These are phyloP conservation scores for Colletotrichum agaves DNA, from an alignment of 2,329 filamentous ascomycete genomes.

Conservation along the genomic window DNA sequence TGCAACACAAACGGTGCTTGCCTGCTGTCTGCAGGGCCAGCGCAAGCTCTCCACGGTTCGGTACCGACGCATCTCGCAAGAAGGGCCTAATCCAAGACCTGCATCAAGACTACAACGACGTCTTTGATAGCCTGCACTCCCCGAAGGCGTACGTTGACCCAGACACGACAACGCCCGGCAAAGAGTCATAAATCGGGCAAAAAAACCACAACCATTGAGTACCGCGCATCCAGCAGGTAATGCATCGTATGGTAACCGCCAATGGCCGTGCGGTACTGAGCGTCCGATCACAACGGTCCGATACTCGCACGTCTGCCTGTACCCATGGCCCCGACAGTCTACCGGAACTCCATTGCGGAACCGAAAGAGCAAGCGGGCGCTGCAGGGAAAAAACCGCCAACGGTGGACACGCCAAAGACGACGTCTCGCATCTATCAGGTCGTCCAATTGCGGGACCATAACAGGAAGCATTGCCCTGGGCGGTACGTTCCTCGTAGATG, in stretches of 20 bases:
- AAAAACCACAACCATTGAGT: not conserved
- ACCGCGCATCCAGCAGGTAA: not conserved
- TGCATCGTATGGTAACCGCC: not conserved
- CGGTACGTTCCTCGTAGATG: not conserved
- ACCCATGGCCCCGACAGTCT: slow-evolving; percentile 11
- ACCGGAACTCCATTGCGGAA: slow-evolving; percentile 20
- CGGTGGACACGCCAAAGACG: not conserved
- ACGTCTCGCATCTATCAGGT: slow-evolving; percentile 1
- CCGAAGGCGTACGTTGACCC: slow-evolving; percentile 10
- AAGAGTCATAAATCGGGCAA: slow-evolving; percentile 11
- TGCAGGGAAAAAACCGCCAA: slow-evolving; percentile 9
- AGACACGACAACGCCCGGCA: slow-evolving; percentile 17
- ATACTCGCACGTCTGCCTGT: slow-evolving; percentile 8
- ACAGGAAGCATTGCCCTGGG: slow-evolving; percentile 9
- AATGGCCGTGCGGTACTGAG: slow-evolving; percentile 7
- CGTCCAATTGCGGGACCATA: slow-evolving; percentile 5
- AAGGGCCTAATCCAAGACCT: slow-evolving; percentile 35
- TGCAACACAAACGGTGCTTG: slow-evolving; percentile 15
- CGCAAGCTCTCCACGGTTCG: slow-evolving; percentile 23
- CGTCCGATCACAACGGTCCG: slow-evolving; percentile 21
- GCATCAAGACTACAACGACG: not conserved
- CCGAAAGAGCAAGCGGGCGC: slow-evolving; percentile 8
- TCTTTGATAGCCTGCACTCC: slow-evolving; percentile 15
- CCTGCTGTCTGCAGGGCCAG: slow-evolving; percentile 29
- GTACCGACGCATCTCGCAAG: slow-evolving; percentile 20